phyloP scores from a whole-genome alignment of 768 basidiomycete genomes.

The Gloeophyllum trabeum region DNA sequence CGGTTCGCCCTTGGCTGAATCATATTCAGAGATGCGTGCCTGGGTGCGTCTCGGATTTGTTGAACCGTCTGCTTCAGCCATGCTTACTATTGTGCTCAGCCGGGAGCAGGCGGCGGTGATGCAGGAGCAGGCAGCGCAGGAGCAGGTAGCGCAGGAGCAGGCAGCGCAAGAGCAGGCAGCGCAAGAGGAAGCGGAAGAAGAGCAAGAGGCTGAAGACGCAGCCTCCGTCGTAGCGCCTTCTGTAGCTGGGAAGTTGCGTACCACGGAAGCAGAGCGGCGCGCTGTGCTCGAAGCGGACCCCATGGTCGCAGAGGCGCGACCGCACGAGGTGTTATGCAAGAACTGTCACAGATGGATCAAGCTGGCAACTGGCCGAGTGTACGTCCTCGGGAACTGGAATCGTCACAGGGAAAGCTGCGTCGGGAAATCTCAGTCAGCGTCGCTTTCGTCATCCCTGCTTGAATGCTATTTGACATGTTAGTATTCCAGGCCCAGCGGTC shows the following conservation, averaged over 20 bases:
- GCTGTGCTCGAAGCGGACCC: conserved; percentile 43
- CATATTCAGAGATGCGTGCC: conserved; percentile 46
- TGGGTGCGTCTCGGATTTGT: conserved; percentile 16
- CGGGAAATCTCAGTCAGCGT: too few relatives aligned
- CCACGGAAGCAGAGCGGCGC: conserved; percentile 34
- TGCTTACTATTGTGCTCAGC: background rate
- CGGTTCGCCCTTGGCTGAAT: conserved; percentile 49
- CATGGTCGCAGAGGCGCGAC: conserved; percentile 34
- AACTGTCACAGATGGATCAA: conserved; percentile 55
- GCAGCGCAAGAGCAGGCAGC: background rate
- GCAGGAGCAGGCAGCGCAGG: conserved; percentile 2
- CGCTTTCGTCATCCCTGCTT: too few relatives aligned
- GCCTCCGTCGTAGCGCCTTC: conserved; percentile 17
- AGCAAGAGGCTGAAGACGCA: conserved; percentile 17
- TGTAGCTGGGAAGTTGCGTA: conserved; percentile 10
- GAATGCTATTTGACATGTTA: too few relatives aligned
- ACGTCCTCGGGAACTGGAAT: conserved; percentile 41
- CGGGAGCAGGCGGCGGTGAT: background rate
- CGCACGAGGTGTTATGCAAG: conserved; percentile 43
- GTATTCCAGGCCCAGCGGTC: conserved; percentile 44
- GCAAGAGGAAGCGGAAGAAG: conserved; percentile 10
- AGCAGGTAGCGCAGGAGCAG: conserved; percentile 6
- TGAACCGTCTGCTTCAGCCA: conserved; percentile 1
- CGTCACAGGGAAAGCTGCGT: conserved; percentile 37
- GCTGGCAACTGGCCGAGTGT: conserved; percentile 26